Evolutionary conservation across 352 stramenopile species (phyloP).

Genomic region (Globisporangium abappressorium): DNA sequence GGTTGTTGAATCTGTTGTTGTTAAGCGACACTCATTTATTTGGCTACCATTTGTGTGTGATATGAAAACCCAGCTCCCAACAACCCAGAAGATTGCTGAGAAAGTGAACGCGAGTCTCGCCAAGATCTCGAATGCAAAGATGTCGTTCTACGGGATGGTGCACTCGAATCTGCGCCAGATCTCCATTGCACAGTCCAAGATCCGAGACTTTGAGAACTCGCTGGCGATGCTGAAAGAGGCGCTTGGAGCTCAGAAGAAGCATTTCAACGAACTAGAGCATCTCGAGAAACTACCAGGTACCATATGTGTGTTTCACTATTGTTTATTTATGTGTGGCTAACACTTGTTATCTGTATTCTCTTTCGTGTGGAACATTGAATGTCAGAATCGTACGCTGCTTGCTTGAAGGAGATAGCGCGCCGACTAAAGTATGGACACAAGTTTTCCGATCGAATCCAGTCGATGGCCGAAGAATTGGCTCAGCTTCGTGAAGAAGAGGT

Average conservation of each 20-base stretch:
- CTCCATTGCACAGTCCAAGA: constrained; percentile 79
- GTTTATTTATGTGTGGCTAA: not conserved
- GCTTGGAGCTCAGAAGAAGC: constrained; percentile 68
- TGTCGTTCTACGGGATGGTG: constrained; percentile 50
- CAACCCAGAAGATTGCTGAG: constrained; percentile 58
- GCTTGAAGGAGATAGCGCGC: constrained; percentile 75
- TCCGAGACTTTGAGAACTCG: constrained; percentile 89
- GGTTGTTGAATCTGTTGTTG: constrained; percentile 4
- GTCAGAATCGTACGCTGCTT: constrained; percentile 73
- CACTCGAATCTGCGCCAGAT: constrained; percentile 67
- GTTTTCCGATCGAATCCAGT: constrained; percentile 81
- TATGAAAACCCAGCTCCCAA: constrained; percentile 41
- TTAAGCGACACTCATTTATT: not conserved
- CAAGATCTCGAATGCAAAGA: constrained; percentile 55
- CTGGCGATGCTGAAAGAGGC: constrained; percentile 78
- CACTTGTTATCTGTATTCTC: not conserved
- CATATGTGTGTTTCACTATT: not conserved
- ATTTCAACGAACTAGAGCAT: constrained; percentile 86
- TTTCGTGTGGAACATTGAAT: not conserved
- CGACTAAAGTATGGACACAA: constrained; percentile 63
- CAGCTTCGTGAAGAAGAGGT: constrained; percentile 82
- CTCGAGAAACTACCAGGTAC: constrained; percentile 75
- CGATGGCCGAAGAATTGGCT: constrained; percentile 83
- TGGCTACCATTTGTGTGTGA: constrained; percentile 3
- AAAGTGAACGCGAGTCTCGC: constrained; percentile 54